Evolutionary conservation across 176 grass and related monocot species (phyloP), one percentile per base, ranked within the genome.

Genomic region (Phyllostachys edulis): DNA sequence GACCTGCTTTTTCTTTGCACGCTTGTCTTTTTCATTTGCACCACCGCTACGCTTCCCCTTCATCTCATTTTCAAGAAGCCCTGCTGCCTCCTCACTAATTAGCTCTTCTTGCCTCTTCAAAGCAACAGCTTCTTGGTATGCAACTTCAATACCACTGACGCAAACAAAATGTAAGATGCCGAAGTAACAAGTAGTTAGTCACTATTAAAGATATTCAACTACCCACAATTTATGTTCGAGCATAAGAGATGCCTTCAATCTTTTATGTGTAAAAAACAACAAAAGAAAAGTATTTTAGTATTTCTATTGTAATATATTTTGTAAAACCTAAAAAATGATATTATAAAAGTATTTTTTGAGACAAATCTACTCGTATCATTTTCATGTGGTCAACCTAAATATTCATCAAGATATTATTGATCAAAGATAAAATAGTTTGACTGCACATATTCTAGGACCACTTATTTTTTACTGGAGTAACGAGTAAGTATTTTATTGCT

Each of bases 1-100:
- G 32, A 99, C 97, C 93, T 94, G 97, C 10, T 99, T 99, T 90
- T 99, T 99, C 88, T 94, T 99, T 66, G 90, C 82, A 57, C 91
- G 93, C 71, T 93, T 97, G 26, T 97, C 94, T 80, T 93, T 98
- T 70, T 98, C 96, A 40, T 65, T 82, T 18, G 38, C 61, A 75
- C 80, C 78, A 69, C 89, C 78, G 20, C 65, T 45, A 51, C 85
- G 85, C 65, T 95, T 95, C 55, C 89, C 90, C 81, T 90, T 99
- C 39, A 59, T 79, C 52, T 92, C 91, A 81, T 88, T 90, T 89
- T 96, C 90, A 72, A 90, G 87, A 81, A 90, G 85, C 29, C 86
- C 88, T 21, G 93, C 97, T 51, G 82, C 93, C 69, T 99, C 96
- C 75, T 99, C 97, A 49, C 93, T 93, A 90, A 99, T 99, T 45